A percentile compares a stretch with the other conserved stretches of the same genome.
These are phyloP conservation scores for Arabidopsis thaliana DNA, from an alignment of 345 rosid species.

Conservation along the genomic window TAIR10.1 NC_003075.7:10040001-10040500, in stretches of 20 bases:
- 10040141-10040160: conserved; percentile 69
- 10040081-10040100: conserved; percentile 84
- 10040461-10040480: conserved; percentile 46
- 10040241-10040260: not conserved
- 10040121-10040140: conserved; percentile 80
- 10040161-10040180: conserved; percentile 87
- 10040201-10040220: conserved; percentile 82
- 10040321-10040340: conserved; percentile 67
- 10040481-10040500: conserved; percentile 58
- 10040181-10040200: conserved; percentile 88
- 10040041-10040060: conserved; percentile 37
- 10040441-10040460: conserved; percentile 54
- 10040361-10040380: conserved; percentile 63
- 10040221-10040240: conserved; percentile 40
- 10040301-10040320: conserved; percentile 66
- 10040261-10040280: not conserved
- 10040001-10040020: conserved; percentile 3
- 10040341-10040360: conserved; percentile 53
- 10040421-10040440: conserved; percentile 53
- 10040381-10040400: conserved; percentile 62
- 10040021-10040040: conserved; percentile 37
- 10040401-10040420: conserved; percentile 60
- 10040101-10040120: conserved; percentile 85
- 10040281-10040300: conserved; percentile 48
- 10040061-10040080: conserved; percentile 83